Evolutionary conservation across 129 eudicot genomes (phyloP).

Genomic region (Rutidosis leptorrhynchoides): DNA sequence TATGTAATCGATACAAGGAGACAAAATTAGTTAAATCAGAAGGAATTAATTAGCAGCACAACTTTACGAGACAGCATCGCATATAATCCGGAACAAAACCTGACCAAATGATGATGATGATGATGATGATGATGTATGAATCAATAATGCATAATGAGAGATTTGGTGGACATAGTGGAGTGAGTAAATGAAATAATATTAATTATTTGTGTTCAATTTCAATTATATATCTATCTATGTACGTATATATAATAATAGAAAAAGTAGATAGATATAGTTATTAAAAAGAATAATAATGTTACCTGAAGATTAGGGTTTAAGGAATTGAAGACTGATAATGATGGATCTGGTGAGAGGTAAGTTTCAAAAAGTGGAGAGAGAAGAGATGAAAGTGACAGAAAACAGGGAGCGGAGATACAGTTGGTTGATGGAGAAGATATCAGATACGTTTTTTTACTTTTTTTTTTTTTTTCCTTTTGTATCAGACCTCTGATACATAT

Average conservation of each 20-base stretch:
- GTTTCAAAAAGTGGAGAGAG: conserved; percentile 30
- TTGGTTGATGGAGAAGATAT: too few relatives aligned
- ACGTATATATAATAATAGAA: too few relatives aligned
- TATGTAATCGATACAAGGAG: conserved; percentile 20
- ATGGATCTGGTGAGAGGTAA: conserved; percentile 36
- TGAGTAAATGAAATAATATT: conserved; percentile 23
- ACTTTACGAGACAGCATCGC: conserved; percentile 19
- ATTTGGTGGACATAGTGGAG: conserved; percentile 34
- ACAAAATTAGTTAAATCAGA: conserved; percentile 13
- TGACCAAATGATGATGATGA: conserved; percentile 15
- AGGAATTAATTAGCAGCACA: neutral
- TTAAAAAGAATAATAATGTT: neutral
- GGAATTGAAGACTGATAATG: conserved; percentile 25
- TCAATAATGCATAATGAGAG: conserved; percentile 22
- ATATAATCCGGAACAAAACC: conserved; percentile 25
- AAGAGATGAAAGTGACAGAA: conserved; percentile 22
- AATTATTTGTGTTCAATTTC: too few relatives aligned
- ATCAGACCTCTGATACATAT: too few relatives aligned
- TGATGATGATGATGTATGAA: too few relatives aligned
- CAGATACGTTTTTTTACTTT: too few relatives aligned
- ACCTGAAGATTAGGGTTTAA: conserved; percentile 11
- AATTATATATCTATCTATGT: too few relatives aligned
- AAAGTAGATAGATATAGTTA: too few relatives aligned
- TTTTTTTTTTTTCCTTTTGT: too few relatives aligned
- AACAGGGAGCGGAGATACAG: conserved; percentile 15